A percentile compares a stretch with the other conserved stretches of the same genome.
phyloP scores from a whole-genome alignment of 495 filamentous ascomycete genomes.

The Neurospora intermedia region DNA sequence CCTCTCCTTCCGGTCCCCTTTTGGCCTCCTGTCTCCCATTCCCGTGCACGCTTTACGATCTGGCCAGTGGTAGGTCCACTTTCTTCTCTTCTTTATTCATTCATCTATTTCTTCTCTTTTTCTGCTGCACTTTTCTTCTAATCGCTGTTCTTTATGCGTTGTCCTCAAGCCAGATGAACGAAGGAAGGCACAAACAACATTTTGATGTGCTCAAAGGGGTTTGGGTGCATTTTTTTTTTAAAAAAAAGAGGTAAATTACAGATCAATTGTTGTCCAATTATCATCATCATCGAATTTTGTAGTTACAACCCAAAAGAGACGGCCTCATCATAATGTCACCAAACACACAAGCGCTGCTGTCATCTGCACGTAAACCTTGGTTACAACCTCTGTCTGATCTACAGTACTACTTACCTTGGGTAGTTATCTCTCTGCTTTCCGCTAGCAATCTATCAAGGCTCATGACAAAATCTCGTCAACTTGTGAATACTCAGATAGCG shows the following conservation, averaged over 20 bases:
- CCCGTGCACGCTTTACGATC: background rate
- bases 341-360: background rate
- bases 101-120: background rate
- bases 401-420: too few relatives aligned
- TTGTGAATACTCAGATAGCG: background rate
- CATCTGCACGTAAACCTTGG: too few relatives aligned
- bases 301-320: background rate
- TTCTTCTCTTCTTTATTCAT: background rate
- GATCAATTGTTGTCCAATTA: background rate
- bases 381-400: too few relatives aligned
- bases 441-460: too few relatives aligned
- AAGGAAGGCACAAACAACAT: background rate
- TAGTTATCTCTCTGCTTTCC: too few relatives aligned
- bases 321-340: background rate
- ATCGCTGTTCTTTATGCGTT: background rate
- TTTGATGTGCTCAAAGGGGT: background rate
- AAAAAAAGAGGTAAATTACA: background rate
- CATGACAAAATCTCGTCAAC: background rate
- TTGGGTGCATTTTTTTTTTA: background rate
- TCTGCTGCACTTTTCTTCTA: background rate
- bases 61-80: background rate
- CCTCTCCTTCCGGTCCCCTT: background rate
- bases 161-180: background rate
- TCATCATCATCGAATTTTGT: background rate
- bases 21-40: background rate